A percentile compares a stretch with the other conserved stretches of the same genome.
Conservation (phyloP, 1,284 basidiomycete genomes). For the Naganishia sp. region DNA sequence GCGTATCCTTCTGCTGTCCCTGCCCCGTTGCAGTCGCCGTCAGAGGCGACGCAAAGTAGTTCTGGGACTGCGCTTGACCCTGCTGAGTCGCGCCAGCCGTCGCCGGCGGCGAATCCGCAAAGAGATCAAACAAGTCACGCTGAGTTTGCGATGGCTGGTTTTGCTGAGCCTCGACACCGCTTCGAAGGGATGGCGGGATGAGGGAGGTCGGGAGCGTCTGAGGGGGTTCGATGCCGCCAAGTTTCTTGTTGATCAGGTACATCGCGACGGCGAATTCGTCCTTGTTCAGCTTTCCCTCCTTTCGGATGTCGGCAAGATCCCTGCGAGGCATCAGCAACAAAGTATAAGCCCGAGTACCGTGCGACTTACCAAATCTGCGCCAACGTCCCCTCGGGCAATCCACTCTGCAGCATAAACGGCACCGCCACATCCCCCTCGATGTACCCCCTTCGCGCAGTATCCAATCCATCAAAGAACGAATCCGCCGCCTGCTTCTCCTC, state of each 20-base stretch:
- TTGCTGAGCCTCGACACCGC: conserved; percentile 10
- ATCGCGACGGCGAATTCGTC: conserved; percentile 97
- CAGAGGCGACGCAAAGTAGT: conserved; percentile 37
- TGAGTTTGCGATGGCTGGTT: conserved; percentile 15
- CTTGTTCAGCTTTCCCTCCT: conserved; percentile 80
- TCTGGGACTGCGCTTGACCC: conserved; percentile 7
- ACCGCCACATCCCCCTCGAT: conserved; percentile 94
- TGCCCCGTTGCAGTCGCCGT: conserved; percentile 6
- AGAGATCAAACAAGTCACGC: conserved; percentile 53
- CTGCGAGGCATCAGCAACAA: conserved; percentile 55
- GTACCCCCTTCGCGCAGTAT: conserved; percentile 71
- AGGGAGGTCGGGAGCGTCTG: conserved; percentile 68
- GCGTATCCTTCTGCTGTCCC: neutral
- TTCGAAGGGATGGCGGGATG: conserved; percentile 66
- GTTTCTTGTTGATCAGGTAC: conserved; percentile 86
- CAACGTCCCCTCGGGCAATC: conserved; percentile 77
- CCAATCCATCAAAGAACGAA: conserved; percentile 79
- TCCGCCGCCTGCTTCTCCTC: conserved; percentile 80
- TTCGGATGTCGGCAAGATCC: conserved; percentile 91
- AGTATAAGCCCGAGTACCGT: neutral
- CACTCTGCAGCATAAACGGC: conserved; percentile 92
- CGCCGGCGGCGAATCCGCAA: conserved; percentile 46
- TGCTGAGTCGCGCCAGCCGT: conserved; percentile 15
- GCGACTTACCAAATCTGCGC: conserved; percentile 82
- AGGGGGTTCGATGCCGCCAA: conserved; percentile 82